Conservation (phyloP, 1,284 basidiomycete genomes). For the Blastosporella zonata region DNA sequence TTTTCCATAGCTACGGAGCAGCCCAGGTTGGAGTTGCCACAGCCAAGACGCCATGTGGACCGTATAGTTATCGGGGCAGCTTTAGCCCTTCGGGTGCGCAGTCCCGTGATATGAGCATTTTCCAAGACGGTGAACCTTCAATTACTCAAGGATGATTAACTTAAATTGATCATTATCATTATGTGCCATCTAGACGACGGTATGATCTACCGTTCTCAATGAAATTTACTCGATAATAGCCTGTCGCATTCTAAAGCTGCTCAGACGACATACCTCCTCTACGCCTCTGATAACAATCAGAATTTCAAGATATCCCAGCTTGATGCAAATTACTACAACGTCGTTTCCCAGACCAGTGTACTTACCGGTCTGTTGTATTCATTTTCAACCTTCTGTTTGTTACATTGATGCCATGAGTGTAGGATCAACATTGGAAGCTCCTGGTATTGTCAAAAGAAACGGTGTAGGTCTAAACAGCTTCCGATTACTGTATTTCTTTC, state of each 20-base stretch:
- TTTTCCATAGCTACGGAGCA: constrained; percentile 49
- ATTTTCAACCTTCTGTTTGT: neutral
- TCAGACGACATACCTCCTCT: constrained; percentile 54
- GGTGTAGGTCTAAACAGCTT: constrained; percentile 33
- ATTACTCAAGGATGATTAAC: neutral
- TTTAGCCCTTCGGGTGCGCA: constrained; percentile 58
- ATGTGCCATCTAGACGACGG: constrained; percentile 39
- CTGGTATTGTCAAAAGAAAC: constrained; percentile 58
- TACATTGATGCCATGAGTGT: neutral
- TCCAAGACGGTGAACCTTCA: constrained; percentile 46
- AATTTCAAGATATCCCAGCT: constrained; percentile 64
- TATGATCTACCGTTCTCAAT: constrained; percentile 18
- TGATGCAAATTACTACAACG: constrained; percentile 57
- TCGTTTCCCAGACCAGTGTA: constrained; percentile 45
- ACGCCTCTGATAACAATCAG: constrained; percentile 66
- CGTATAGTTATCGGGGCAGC: constrained; percentile 54
- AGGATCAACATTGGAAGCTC: constrained; percentile 60
- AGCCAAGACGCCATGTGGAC: constrained; percentile 56
- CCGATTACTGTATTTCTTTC: neutral
- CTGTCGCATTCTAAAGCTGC: constrained; percentile 26
- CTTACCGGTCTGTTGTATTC: constrained; percentile 36
- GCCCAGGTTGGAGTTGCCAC: constrained; percentile 63
- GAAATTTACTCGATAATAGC: neutral
- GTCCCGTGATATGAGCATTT: constrained; percentile 59
- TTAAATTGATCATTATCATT: neutral